phyloP scores from a whole-genome alignment of 768 basidiomycete species.

The Hygrophorus russula region DNA sequence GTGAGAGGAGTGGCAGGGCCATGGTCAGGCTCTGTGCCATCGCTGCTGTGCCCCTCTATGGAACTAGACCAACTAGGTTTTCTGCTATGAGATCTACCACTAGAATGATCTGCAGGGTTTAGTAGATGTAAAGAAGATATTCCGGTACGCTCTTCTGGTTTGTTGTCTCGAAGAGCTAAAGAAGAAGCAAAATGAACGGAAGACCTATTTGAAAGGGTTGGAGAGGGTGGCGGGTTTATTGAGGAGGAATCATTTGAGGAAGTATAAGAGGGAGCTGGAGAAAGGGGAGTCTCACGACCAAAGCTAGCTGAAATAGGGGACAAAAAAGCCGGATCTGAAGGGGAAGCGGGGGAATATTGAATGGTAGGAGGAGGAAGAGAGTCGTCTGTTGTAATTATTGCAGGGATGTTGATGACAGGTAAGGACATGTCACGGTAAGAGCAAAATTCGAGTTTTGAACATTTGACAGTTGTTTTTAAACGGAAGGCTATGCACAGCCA shows the following conservation, averaged over 20 bases:
- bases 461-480: too few species aligned
- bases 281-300: slow-evolving; percentile 17
- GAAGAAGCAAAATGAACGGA: slow-evolving; percentile 48
- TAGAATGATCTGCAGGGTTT: slow-evolving; percentile 19
- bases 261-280: slow-evolving; percentile 18
- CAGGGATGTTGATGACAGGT: not conserved
- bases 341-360: too few species aligned
- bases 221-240: slow-evolving; percentile 46
- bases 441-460: not conserved
- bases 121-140: slow-evolving; percentile 41
- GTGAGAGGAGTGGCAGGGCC: slow-evolving; percentile 24
- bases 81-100: slow-evolving; percentile 29
- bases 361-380: too few species aligned
- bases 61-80: slow-evolving; percentile 50
- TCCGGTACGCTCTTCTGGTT: slow-evolving; percentile 48
- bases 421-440: not conserved
- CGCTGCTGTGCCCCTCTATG: slow-evolving; percentile 23
- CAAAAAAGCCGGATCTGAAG: not conserved
- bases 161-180: slow-evolving; percentile 54
- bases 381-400: not conserved
- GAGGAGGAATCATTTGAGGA: slow-evolving; percentile 12
- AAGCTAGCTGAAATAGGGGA: slow-evolving; percentile 11
- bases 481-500: not conserved
- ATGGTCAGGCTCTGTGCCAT: slow-evolving; percentile 42
- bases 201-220: slow-evolving; percentile 60